Evolutionary conservation across 208 protist genomes (phyloP).

Genomic region (Vickermania ingenoplastis): DNA sequence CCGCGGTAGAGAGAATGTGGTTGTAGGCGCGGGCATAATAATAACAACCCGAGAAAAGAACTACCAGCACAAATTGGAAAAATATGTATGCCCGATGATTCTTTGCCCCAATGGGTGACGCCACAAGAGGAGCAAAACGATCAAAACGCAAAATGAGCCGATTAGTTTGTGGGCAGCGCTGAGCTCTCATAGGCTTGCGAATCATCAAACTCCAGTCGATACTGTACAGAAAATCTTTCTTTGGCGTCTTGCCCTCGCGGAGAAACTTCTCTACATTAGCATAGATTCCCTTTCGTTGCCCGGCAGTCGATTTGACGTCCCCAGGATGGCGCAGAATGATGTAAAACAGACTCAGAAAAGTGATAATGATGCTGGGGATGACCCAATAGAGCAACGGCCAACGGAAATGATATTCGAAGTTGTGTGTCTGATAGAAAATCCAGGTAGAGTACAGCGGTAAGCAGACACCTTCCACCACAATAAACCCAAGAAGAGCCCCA

Average conservation of each 20-base stretch:
- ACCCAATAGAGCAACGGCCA: conserved; percentile 14
- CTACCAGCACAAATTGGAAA: conserved; percentile 18
- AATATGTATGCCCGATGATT: conserved; percentile 64
- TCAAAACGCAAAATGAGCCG: conserved; percentile 66
- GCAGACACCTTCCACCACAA: conserved; percentile 12
- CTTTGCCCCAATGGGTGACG: conserved; percentile 54
- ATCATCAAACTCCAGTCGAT: conserved; percentile 55
- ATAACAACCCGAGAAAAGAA: conserved; percentile 16
- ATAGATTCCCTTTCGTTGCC: conserved; percentile 56
- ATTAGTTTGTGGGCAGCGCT: conserved; percentile 47
- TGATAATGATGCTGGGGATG: conserved; percentile 13
- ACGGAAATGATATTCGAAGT: conserved; percentile 9
- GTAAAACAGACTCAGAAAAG: conserved; percentile 6
- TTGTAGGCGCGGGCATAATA: conserved; percentile 20
- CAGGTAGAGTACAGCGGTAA: conserved; percentile 10
- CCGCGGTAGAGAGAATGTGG: conserved; percentile 5
- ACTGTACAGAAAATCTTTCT: conserved; percentile 25
- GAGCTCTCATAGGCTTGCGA: conserved; percentile 67
- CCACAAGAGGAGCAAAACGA: conserved; percentile 61
- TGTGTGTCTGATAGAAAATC: conserved; percentile 14
- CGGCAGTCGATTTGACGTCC: conserved; percentile 19
- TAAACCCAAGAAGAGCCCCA: conserved; percentile 13
- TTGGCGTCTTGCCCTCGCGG: conserved; percentile 10
- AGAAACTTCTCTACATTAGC: conserved; percentile 18
- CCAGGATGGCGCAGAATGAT: conserved; percentile 23